Conservation (phyloP, 352 stramenopile genomes). For the Phytophthora quininea region DNA sequence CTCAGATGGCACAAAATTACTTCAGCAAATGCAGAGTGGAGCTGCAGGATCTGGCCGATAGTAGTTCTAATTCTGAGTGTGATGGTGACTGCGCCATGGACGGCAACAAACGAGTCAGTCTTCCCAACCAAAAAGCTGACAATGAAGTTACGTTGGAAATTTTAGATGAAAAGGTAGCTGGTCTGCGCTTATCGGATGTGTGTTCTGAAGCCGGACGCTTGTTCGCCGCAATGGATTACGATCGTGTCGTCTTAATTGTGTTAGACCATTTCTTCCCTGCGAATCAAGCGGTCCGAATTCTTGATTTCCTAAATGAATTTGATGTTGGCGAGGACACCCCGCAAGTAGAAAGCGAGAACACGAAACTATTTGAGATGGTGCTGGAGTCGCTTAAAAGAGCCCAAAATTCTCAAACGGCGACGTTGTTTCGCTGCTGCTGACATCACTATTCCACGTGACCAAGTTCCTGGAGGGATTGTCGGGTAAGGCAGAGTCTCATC, state of each 20-base stretch:
- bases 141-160: conserved; percentile 42
- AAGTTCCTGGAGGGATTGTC: conserved; percentile 41
- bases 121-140: conserved; percentile 56
- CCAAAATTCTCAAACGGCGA: conserved; percentile 38
- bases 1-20: conserved; percentile 54
- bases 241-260: conserved; percentile 46
- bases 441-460: conserved; percentile 46
- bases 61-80: background rate
- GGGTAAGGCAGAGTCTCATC: conserved; percentile 15
- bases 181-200: conserved; percentile 62
- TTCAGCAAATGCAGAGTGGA: conserved; percentile 60
- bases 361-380: conserved; percentile 48
- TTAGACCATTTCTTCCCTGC: conserved; percentile 62
- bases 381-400: conserved; percentile 46
- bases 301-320: conserved; percentile 67
- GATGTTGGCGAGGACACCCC: conserved; percentile 28
- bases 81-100: background rate
- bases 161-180: conserved; percentile 55
- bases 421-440: conserved; percentile 42
- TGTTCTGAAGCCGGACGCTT: conserved; percentile 55
- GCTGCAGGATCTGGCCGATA: conserved; percentile 16
- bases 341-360: conserved; percentile 4
- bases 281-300: conserved; percentile 48
- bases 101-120: conserved; percentile 22
- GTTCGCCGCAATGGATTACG: conserved; percentile 40